These are phyloP conservation scores for Amauroascus verrucosus DNA, from an alignment of 2,329 filamentous ascomycete species.

Conservation along the genomic window DNA sequence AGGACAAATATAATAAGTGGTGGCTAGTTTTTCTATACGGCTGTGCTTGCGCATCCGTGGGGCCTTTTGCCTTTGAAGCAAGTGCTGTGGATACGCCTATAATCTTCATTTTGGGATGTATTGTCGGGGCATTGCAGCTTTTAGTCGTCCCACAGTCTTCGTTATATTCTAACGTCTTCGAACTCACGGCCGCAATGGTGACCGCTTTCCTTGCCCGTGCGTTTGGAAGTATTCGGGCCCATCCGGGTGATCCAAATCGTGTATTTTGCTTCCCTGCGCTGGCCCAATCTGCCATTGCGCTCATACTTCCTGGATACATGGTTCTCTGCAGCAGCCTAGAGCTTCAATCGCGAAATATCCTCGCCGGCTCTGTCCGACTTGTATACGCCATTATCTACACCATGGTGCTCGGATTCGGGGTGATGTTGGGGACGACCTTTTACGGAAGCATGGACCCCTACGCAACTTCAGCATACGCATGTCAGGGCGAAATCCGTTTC, in stretches of 20 bases:
- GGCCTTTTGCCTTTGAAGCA: slow-evolving; percentile 69
- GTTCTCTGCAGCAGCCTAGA: slow-evolving; percentile 54
- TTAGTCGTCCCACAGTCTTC: slow-evolving; percentile 64
- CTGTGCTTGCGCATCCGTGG: slow-evolving; percentile 63
- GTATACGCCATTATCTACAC: slow-evolving; percentile 67
- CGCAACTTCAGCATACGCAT: slow-evolving; percentile 42
- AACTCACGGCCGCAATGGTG: slow-evolving; percentile 53
- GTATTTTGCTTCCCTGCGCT: slow-evolving; percentile 63
- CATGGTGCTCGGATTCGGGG: slow-evolving; percentile 60
- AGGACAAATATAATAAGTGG: slow-evolving; percentile 46
- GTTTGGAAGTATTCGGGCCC: slow-evolving; percentile 52
- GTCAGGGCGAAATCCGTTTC: slow-evolving; percentile 36
- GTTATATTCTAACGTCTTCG: slow-evolving; percentile 54
- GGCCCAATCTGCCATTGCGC: slow-evolving; percentile 61
- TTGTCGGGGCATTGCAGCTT: slow-evolving; percentile 65
- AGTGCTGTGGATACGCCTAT: slow-evolving; percentile 68
- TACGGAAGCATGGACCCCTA: slow-evolving; percentile 51
- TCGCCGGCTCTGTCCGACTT: slow-evolving; percentile 62
- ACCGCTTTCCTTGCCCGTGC: slow-evolving; percentile 61
- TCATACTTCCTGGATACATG: slow-evolving; percentile 62
- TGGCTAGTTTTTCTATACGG: slow-evolving; percentile 59
- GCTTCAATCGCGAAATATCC: slow-evolving; percentile 57
- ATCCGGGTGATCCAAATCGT: slow-evolving; percentile 22
- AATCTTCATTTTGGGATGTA: slow-evolving; percentile 62
- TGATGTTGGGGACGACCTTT: slow-evolving; percentile 55